Conservation (phyloP, 2,329 filamentous ascomycete species). For the Neophaeococcomyces aloes region DNA sequence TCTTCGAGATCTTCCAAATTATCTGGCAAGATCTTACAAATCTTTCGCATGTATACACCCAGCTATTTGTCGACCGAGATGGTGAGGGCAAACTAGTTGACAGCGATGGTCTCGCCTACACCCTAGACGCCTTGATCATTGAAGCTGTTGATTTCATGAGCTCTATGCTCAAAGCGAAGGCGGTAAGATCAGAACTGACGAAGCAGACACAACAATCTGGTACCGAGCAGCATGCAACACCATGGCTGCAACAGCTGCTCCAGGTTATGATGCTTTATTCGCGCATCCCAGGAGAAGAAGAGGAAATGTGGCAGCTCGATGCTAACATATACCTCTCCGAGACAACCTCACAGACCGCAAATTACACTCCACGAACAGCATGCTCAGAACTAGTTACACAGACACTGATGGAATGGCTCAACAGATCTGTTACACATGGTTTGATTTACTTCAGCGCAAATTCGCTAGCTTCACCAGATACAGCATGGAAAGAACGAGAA, state of each 20-base stretch:
- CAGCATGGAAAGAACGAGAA: constrained; percentile 60
- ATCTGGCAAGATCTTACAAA: constrained; percentile 79
- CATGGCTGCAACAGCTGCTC: constrained; percentile 82
- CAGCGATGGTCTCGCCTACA: constrained; percentile 83
- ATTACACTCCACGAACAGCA: constrained; percentile 89
- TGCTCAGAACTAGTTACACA: constrained; percentile 89
- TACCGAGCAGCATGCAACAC: constrained; percentile 50
- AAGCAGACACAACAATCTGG: constrained; percentile 57
- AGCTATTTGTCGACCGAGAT: constrained; percentile 76
- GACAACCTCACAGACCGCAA: constrained; percentile 86
- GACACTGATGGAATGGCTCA: constrained; percentile 72
- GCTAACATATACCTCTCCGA: constrained; percentile 91
- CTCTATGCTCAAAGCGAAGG: constrained; percentile 74
- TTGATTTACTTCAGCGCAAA: constrained; percentile 61
- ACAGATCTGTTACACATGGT: constrained; percentile 63
- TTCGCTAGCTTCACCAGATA: constrained; percentile 3
- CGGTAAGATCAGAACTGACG: constrained; percentile 81
- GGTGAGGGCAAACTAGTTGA: constrained; percentile 71
- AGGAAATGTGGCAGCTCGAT: constrained; percentile 93
- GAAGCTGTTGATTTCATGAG: constrained; percentile 95
- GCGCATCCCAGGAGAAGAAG: constrained; percentile 83
- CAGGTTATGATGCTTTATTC: constrained; percentile 75
- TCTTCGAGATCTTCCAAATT: constrained; percentile 68
- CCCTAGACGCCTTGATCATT: constrained; percentile 81
- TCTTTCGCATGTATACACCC: constrained; percentile 62